These are phyloP conservation scores for Decorospora gaudefroyi DNA, from an alignment of 2,329 filamentous ascomycete species.

Conservation along the genomic window DNA sequence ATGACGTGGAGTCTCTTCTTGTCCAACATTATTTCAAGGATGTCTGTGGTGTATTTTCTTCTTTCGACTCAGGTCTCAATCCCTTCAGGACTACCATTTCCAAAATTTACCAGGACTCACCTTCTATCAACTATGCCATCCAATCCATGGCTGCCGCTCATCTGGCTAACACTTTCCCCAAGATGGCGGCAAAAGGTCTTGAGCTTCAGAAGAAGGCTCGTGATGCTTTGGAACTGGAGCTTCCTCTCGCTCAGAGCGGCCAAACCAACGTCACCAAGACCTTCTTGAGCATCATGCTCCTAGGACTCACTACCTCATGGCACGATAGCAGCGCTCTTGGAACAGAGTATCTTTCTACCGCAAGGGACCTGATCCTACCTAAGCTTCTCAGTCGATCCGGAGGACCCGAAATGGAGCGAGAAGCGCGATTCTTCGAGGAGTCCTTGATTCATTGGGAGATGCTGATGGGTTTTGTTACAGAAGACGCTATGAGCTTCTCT, in stretches of 20 bases:
- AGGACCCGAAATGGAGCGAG: conserved; percentile 39
- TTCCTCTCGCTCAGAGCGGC: conserved; percentile 51
- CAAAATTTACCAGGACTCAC: conserved; percentile 61
- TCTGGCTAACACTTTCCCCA: conserved; percentile 61
- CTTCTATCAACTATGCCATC: conserved; percentile 63
- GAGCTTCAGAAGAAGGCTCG: conserved; percentile 59
- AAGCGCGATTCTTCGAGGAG: conserved; percentile 59
- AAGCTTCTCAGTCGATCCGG: conserved; percentile 49
- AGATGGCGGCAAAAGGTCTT: conserved; percentile 56
- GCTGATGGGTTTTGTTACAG: conserved; percentile 60
- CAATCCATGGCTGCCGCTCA: conserved; percentile 68
- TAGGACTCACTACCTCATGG: conserved; percentile 65
- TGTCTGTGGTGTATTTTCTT: conserved; percentile 65
- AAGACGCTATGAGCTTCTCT: conserved; percentile 47
- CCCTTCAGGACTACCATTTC: conserved; percentile 64
- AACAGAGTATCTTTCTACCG: conserved; percentile 57
- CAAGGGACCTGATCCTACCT: conserved; percentile 50
- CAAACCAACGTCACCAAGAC: conserved; percentile 55
- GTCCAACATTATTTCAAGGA: conserved; percentile 68
- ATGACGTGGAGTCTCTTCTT: conserved; percentile 59
- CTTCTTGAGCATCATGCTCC: conserved; percentile 61
- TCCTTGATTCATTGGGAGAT: conserved; percentile 64
- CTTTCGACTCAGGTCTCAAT: conserved; percentile 65
- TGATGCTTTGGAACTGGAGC: conserved; percentile 56
- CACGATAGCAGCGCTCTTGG: conserved; percentile 62